Conservation (phyloP, 2,329 filamentous ascomycete genomes). For the Cercospora citrullina region DNA sequence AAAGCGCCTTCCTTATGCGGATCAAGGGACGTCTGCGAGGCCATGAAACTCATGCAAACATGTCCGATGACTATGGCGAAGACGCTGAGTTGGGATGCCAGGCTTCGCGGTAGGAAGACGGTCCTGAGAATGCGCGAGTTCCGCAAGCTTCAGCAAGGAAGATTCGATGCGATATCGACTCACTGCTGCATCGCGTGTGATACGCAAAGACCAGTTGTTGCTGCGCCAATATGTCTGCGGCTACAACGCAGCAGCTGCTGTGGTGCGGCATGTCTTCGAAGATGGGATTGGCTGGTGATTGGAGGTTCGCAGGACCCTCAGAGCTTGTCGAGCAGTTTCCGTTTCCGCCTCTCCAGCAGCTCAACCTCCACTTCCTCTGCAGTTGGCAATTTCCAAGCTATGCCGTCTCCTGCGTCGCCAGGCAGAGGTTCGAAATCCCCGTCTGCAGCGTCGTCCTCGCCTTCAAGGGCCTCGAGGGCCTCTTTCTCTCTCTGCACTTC, state of each 20-base stretch:
- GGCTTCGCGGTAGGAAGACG: background rate
- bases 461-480: slow-evolving; percentile 68
- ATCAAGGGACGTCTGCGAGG: background rate
- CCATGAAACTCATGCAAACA: background rate
- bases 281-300: background rate
- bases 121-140: background rate
- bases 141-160: background rate
- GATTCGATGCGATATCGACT: background rate
- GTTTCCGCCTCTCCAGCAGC: slow-evolving; percentile 79
- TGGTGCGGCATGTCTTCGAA: background rate
- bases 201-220: background rate
- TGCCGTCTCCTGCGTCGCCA: slow-evolving; percentile 80
- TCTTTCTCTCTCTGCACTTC: slow-evolving; percentile 82
- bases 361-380: slow-evolving; percentile 93
- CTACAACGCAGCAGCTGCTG: background rate
- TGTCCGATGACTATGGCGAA: background rate
- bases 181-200: background rate
- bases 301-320: slow-evolving; percentile 9
- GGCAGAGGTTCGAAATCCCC: slow-evolving; percentile 77
- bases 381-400: slow-evolving; percentile 79
- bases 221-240: background rate
- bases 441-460: slow-evolving; percentile 41
- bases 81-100: background rate
- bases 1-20: background rate
- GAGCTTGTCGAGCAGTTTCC: slow-evolving; percentile 72